Evolutionary conservation across 2,329 filamentous ascomycete genomes (phyloP).

Genomic region (Aspergillus brunneoviolaceus): DNA sequence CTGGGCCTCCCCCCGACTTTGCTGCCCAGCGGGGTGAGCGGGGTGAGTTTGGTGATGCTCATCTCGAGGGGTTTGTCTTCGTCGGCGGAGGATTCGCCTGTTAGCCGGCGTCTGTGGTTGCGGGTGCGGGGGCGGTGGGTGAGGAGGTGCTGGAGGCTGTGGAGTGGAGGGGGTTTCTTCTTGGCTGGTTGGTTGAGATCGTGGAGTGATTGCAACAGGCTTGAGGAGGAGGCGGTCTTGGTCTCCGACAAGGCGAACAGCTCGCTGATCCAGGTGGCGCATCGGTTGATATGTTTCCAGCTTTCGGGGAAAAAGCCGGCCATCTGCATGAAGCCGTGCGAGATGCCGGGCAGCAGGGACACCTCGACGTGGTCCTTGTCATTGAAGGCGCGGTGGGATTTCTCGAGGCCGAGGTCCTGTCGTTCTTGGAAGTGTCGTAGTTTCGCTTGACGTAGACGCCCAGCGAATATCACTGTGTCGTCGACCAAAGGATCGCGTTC

Average conservation of each 20-base stretch:
- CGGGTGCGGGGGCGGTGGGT: slow-evolving; percentile 16
- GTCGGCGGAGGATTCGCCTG: slow-evolving; percentile 67
- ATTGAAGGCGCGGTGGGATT: slow-evolving; percentile 59
- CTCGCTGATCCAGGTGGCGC: slow-evolving; percentile 77
- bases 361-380: slow-evolving; percentile 79
- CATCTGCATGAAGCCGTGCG: slow-evolving; percentile 93
- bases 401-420: slow-evolving; percentile 57
- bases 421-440: slow-evolving; percentile 56
- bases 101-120: slow-evolving; percentile 49
- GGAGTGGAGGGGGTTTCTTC: slow-evolving; percentile 9
- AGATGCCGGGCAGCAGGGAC: slow-evolving; percentile 80
- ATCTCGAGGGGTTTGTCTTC: slow-evolving; percentile 84
- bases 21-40: slow-evolving; percentile 13
- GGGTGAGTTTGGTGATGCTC: slow-evolving; percentile 52
- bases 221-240: slow-evolving; percentile 18
- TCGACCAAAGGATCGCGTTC: slow-evolving; percentile 95
- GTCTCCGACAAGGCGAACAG: slow-evolving; percentile 55
- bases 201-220: slow-evolving; percentile 15
- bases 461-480: slow-evolving; percentile 95
- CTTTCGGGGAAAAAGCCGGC: slow-evolving; percentile 83
- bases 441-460: slow-evolving; percentile 78
- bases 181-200: not conserved
- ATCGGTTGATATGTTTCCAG: slow-evolving; percentile 81
- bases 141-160: not conserved
- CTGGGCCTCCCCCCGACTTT: not conserved